Evolutionary conservation across 257 asterid genomes (phyloP).

Genomic region (Solanum ossicruentum): DNA sequence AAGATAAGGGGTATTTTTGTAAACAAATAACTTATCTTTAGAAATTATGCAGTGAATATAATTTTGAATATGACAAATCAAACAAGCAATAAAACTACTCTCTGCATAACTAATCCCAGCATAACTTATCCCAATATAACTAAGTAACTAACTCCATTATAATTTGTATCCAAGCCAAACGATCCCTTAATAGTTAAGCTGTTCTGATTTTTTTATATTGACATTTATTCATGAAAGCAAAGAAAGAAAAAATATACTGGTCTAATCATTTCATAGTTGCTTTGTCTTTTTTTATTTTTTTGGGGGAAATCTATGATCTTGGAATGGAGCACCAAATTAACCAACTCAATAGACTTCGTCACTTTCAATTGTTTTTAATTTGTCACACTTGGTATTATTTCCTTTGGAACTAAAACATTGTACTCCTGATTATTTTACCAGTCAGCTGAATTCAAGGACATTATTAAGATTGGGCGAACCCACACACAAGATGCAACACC

Average conservation of each 20-base stretch:
- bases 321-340: background rate
- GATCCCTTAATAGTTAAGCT: too few species aligned
- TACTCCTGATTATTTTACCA: conserved; percentile 10
- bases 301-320: background rate
- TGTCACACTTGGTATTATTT: background rate
- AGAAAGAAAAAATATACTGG: background rate
- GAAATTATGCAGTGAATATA: too few species aligned
- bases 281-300: background rate
- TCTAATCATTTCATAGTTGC: background rate
- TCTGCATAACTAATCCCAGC: too few species aligned
- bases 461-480: conserved; percentile 89
- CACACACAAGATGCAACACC: conserved; percentile 99
- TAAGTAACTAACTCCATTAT: too few species aligned
- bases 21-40: too few species aligned
- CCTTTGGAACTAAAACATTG: background rate
- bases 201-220: too few species aligned
- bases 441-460: conserved; percentile 77
- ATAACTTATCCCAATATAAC: too few species aligned
- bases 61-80: too few species aligned
- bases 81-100: too few species aligned
- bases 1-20: too few species aligned
- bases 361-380: background rate
- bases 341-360: background rate
- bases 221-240: background rate
- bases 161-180: too few species aligned